These are phyloP conservation scores for Populus hybrid DNA, from an alignment of 441 rosid species.

Conservation along the genomic window DNA sequence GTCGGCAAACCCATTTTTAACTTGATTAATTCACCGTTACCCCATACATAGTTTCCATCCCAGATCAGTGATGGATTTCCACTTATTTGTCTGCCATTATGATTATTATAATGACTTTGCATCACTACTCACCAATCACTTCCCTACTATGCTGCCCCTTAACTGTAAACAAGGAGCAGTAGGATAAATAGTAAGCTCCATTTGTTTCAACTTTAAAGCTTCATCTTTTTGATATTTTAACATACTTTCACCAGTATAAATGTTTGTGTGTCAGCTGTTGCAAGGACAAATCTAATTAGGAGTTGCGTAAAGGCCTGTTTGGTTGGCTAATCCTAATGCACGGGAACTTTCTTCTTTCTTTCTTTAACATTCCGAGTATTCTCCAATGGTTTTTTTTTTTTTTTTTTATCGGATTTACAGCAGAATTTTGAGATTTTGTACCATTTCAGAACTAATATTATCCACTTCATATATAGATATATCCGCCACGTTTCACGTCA, in stretches of 20 bases:
- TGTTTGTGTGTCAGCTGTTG: constrained; percentile 24
- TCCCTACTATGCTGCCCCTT: constrained; percentile 14
- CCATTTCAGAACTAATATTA: too few relatives aligned
- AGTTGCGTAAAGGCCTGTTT: neutral
- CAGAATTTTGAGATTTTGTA: too few relatives aligned
- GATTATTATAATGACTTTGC: neutral
- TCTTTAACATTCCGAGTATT: neutral
- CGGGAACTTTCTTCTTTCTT: neutral
- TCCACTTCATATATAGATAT: too few relatives aligned
- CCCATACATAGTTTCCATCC: neutral
- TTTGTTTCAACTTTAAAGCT: constrained; percentile 5
- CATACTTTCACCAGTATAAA: neutral
- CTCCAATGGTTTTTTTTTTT: neutral
- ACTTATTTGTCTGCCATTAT: constrained; percentile 38
- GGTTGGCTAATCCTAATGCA: neutral
- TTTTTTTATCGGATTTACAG: too few relatives aligned
- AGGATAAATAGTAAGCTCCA: neutral
- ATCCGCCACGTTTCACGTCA: too few relatives aligned
- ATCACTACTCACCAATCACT: constrained; percentile 2
- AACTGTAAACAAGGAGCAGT: neutral
- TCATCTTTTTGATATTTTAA: constrained; percentile 10
- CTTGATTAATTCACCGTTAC: constrained; percentile 4
- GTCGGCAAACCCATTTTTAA: constrained; percentile 54
- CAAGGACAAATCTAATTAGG: constrained; percentile 17
- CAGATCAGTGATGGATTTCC: constrained; percentile 22